A percentile compares a stretch with the other conserved stretches of the same genome.
phyloP scores from a whole-genome alignment of 2,329 filamentous ascomycete genomes.

The Orbilia brochopaga region DNA sequence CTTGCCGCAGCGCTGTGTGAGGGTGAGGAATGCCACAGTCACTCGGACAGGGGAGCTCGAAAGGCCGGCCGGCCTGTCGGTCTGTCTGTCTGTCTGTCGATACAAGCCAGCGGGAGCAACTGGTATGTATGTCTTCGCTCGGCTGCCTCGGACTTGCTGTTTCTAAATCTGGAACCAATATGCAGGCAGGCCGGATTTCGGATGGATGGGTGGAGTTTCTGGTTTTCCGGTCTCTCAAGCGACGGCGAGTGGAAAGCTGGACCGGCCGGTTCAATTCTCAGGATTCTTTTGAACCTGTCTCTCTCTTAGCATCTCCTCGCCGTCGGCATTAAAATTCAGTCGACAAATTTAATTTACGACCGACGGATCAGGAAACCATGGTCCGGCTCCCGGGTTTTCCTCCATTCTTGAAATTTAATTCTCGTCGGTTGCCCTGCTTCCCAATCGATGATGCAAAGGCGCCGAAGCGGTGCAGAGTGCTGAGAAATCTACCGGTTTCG shows the following conservation, averaged over 20 bases:
- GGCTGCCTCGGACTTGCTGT: not conserved
- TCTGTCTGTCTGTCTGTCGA: no score
- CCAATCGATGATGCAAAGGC: slow-evolving; percentile 16
- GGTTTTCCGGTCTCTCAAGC: slow-evolving; percentile 1
- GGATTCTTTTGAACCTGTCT: no score
- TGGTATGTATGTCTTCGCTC: not conserved
- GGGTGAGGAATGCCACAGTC: slow-evolving; percentile 8
- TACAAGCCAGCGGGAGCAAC: no score
- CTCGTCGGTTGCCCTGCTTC: slow-evolving; percentile 15
- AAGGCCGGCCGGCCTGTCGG: not conserved
- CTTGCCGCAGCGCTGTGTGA: slow-evolving; percentile 36
- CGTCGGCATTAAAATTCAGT: not conserved
- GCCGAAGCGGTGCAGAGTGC: slow-evolving; percentile 33
- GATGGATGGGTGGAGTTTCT: slow-evolving; percentile 30
- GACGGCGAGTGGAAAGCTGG: not conserved
- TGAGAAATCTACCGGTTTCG: slow-evolving; percentile 40
- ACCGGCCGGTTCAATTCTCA: not conserved
- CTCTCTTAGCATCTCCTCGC: not conserved
- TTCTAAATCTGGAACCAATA: slow-evolving; percentile 52
- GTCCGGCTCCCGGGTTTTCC: no score
- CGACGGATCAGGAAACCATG: slow-evolving; percentile 10
- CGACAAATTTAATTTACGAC: not conserved
- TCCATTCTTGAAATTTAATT: slow-evolving; percentile 12
- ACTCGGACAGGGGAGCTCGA: slow-evolving; percentile 3
- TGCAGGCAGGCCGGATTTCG: slow-evolving; percentile 23